Conservation (phyloP, 164 flowering plant genomes). For the Magnolia sinica region DNA sequence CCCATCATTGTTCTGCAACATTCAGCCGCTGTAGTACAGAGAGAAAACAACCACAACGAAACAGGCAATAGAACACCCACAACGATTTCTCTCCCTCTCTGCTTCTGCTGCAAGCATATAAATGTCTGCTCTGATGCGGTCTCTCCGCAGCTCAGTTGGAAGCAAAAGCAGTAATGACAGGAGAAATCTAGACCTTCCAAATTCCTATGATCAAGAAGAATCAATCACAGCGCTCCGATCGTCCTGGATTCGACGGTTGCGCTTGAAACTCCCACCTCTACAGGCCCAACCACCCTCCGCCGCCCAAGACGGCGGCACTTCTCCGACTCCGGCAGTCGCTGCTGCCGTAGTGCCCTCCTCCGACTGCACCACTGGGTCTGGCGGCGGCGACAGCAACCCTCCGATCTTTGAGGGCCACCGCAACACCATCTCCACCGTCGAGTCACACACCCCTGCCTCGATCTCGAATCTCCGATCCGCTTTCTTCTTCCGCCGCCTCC, state of each 20-base stretch:
- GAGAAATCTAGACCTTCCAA: neutral
- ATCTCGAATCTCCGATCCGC: neutral
- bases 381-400: neutral
- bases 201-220: neutral
- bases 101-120: neutral
- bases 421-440: neutral
- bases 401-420: neutral
- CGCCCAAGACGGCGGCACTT: neutral
- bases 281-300: neutral
- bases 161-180: neutral
- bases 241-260: slow-evolving; percentile 13
- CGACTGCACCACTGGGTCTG: slow-evolving; percentile 1
- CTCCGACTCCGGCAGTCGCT: neutral
- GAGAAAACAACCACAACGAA: no score
- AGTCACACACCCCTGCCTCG: neutral
- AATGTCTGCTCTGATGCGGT: neutral
- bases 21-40: neutral
- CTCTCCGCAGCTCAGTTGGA: slow-evolving; percentile 13
- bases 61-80: no score
- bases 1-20: neutral
- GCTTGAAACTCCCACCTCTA: neutral
- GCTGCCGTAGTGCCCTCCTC: neutral
- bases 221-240: neutral
- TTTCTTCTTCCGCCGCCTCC: neutral
- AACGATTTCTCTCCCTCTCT: neutral